These are phyloP conservation scores for Nakaseomyces nivariensis DNA, from an alignment of 1,139 yeast genomes.

Conservation along the genomic window DNA sequence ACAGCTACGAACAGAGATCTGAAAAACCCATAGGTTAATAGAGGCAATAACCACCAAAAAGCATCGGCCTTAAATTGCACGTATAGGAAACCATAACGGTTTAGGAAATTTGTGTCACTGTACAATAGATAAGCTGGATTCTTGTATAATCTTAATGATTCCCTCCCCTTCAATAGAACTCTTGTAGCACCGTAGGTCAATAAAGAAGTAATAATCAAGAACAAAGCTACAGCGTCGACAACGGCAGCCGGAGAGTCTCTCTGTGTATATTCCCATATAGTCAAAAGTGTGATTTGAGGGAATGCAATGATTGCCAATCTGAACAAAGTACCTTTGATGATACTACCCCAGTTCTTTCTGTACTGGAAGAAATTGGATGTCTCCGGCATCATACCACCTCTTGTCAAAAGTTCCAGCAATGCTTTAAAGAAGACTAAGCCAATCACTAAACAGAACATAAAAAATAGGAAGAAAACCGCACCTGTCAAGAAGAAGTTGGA, in stretches of 20 bases:
- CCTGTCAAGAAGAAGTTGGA: conserved; percentile 83
- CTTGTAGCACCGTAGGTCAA: conserved; percentile 65
- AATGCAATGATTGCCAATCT: conserved; percentile 72
- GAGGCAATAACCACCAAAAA: conserved; percentile 68
- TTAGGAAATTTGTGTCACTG: conserved; percentile 73
- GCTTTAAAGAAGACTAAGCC: conserved; percentile 64
- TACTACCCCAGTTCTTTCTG: conserved; percentile 68
- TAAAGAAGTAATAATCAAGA: conserved; percentile 47
- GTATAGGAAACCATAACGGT: conserved; percentile 86
- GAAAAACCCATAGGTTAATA: conserved; percentile 54
- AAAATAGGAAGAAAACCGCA: conserved; percentile 68
- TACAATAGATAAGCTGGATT: conserved; percentile 88
- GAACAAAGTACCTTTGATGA: conserved; percentile 81
- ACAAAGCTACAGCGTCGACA: conserved; percentile 64
- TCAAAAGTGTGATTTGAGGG: conserved; percentile 74
- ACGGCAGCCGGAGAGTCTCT: conserved; percentile 78
- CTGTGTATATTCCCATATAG: conserved; percentile 81
- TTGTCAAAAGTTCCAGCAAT: conserved; percentile 56
- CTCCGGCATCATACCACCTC: conserved; percentile 46
- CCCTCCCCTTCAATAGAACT: conserved; percentile 61
- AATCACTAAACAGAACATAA: conserved; percentile 62
- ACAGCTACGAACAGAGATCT: conserved; percentile 83
- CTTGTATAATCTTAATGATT: conserved; percentile 61
- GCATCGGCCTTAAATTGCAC: conserved; percentile 84
- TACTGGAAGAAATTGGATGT: conserved; percentile 61